Base-by-base conservation (phyloP, 345 rosid species). In the Trapa bicornis region DNA sequence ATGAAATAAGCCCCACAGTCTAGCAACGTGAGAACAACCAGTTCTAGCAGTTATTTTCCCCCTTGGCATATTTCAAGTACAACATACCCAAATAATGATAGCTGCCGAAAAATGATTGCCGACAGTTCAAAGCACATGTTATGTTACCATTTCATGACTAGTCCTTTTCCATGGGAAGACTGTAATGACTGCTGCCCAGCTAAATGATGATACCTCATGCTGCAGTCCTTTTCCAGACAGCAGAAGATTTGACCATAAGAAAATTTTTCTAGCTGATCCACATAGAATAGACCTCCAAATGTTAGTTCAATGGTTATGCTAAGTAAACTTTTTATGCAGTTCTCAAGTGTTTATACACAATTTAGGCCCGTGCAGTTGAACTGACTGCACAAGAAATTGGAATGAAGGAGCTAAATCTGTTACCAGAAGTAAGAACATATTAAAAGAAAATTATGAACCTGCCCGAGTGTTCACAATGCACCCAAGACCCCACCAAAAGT, bases 1-100 rank as follows among this genome's bases (percentile, higher is more conserved):
- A 33, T 43, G 65, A 57, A 57, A 61, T 47, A 22, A 10, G 0
- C 64, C 64, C 70, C 70, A 41, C 16, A 17, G 16, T 56, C 64
- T n/a, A 33, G 29, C 10, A 57, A 57, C 61, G 8, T 22, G 29
- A 32, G 13, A 57, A 11, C 9, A n/a, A 0, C 43, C 16, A 16
- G 12, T 22, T 9, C 2, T 22, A 22, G 61, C 61, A 5, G 32
- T 57, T 9, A 3, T 57, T 57, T 22, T n/a, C 36, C 32, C 11
- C 37, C 13, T 2, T 41, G 61, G 61, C 29, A n/a, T n/a, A 6
- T 57, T 57, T 11, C 22, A 29, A n/a, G 43, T 41, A 2, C 8
- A 57, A 57, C 61, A 36, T 57, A 57, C 61, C 61, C 2, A 57
- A 12, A 57, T 22, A 57, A 57, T 57, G 61, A 57, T 33, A 22